Evolutionary conservation across 73 alveolate genomes (phyloP).

Genomic region (Symbiodinium pilosum): DNA sequence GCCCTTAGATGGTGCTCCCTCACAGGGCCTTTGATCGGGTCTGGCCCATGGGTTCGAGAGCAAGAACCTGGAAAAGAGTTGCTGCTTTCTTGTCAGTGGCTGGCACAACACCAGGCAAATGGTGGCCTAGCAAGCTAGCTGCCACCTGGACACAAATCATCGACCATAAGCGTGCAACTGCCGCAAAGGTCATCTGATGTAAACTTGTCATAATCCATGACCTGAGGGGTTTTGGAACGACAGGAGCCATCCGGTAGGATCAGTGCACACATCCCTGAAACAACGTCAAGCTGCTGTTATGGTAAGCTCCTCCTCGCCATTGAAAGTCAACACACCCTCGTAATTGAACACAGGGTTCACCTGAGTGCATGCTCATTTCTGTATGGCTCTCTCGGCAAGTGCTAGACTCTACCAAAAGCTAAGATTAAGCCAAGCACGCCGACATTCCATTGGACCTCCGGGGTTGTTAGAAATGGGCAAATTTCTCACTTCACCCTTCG

Average conservation of each 20-base stretch:
- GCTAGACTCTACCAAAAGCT: background rate
- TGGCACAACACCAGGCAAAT: too few species aligned
- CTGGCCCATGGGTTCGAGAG: background rate
- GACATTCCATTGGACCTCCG: constrained; percentile 48
- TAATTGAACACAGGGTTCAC: constrained; percentile 70
- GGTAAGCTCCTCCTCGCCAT: constrained; percentile 72
- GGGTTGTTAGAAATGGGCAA: background rate
- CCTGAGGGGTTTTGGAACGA: background rate
- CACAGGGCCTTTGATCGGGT: background rate
- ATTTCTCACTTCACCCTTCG: too few species aligned
- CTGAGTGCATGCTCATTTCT: background rate
- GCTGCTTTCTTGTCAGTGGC: too few species aligned
- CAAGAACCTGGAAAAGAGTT: too few species aligned
- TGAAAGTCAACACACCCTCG: constrained; percentile 56
- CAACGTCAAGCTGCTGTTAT: constrained; percentile 10
- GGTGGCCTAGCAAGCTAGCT: too few species aligned
- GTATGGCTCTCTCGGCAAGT: background rate
- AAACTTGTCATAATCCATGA: constrained; percentile 67
- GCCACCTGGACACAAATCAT: constrained; percentile 16
- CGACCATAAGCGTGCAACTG: constrained; percentile 38
- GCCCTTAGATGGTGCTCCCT: constrained; percentile 21
- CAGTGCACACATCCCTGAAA: background rate
- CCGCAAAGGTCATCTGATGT: constrained; percentile 49
- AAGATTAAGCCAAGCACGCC: background rate
- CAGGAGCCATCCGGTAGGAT: background rate